Evolutionary conservation across 352 stramenopile species (phyloP), one percentile per base, ranked within the genome.

Genomic region (Phytophthora boehmeriae): DNA sequence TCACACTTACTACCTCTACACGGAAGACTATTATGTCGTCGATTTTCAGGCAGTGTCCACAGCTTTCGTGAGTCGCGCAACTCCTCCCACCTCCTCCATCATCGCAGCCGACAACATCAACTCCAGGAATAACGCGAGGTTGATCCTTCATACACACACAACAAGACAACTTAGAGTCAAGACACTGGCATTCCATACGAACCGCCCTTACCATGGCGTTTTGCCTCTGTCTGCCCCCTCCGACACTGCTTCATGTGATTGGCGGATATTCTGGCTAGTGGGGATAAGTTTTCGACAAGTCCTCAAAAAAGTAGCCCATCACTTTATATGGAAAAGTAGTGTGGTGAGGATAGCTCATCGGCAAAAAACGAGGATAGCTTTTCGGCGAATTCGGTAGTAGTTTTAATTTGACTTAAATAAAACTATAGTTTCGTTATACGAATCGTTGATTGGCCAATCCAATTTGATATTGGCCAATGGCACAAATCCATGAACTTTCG

Each of bases 101-200:
- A 17, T 52, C 28, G 23, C 45, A 52, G 14, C 45, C 45, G 10
- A 52, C 45, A 8, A 42, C 27, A 52, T 52, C 45, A 3, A 52
- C 28, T 4, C 2, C 28, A 1, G 45, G 5, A 8, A 52, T 41
- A 4, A 52, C n/a, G n/a, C n/a, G n/a, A n/a, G n/a, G 16, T n/a
- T 38, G 28, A 0, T 27, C n/a, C 28, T 2, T 27, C 27, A 16
- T 42, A 4, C 23, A 14, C 6, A 39, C 30, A n/a, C 16, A 51
- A 14, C 16, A 11, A 35, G 2, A 36, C 4, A 13, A 25, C 25
- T 32, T 25, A 30, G 10, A n/a, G 11, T 14, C n/a, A 17, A 16
- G 13, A 23, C 38, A 19, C 38, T 22, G 13, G 20, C 10, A 44
- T 9, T n/a, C 13, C 13, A 11, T 4, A 20, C 13, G 13, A 20